phyloP scores from a whole-genome alignment of 305 asterid species.

The Fraxinus floribunda region DNA sequence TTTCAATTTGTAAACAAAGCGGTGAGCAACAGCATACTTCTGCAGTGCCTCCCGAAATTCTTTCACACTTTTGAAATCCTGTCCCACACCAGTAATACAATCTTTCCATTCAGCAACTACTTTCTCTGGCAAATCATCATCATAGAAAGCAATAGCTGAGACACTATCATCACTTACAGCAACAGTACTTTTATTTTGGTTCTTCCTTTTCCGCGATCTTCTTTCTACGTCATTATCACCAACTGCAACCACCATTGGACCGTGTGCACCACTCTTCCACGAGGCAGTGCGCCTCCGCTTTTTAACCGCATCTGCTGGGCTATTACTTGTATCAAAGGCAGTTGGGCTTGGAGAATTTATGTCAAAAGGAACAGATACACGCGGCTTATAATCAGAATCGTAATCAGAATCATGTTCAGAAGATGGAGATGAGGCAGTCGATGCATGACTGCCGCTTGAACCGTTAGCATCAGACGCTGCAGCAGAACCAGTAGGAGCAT shows the following conservation, averaged over 20 bases:
- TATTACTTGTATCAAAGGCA: slow-evolving; percentile 43
- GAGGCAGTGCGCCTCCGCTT: slow-evolving; percentile 85
- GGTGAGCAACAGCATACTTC: slow-evolving; percentile 82
- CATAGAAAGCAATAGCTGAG: slow-evolving; percentile 33
- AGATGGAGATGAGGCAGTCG: slow-evolving; percentile 44
- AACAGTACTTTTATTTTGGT: slow-evolving; percentile 18
- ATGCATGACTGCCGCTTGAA: slow-evolving; percentile 54
- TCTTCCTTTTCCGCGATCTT: slow-evolving; percentile 42
- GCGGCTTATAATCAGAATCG: slow-evolving; percentile 69
- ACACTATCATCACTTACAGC: slow-evolving; percentile 29
- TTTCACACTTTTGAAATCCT: slow-evolving; percentile 73
- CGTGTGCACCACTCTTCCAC: slow-evolving; percentile 62
- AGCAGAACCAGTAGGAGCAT: slow-evolving; percentile 28
- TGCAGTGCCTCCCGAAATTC: slow-evolving; percentile 85
- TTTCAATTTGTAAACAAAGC: slow-evolving; percentile 70
- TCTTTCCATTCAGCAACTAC: slow-evolving; percentile 73
- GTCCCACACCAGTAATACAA: slow-evolving; percentile 80
- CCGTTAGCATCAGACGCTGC: slow-evolving; percentile 44
- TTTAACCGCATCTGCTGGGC: slow-evolving; percentile 93
- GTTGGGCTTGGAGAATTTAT: slow-evolving; percentile 33
- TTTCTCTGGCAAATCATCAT: slow-evolving; percentile 72
- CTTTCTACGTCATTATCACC: slow-evolving; percentile 41
- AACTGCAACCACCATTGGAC: slow-evolving; percentile 53
- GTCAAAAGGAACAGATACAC: slow-evolving; percentile 31
- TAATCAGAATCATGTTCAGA: slow-evolving; percentile 47